Base-by-base conservation (phyloP, 345 rosid genomes). In the Salix suchowensis region DNA sequence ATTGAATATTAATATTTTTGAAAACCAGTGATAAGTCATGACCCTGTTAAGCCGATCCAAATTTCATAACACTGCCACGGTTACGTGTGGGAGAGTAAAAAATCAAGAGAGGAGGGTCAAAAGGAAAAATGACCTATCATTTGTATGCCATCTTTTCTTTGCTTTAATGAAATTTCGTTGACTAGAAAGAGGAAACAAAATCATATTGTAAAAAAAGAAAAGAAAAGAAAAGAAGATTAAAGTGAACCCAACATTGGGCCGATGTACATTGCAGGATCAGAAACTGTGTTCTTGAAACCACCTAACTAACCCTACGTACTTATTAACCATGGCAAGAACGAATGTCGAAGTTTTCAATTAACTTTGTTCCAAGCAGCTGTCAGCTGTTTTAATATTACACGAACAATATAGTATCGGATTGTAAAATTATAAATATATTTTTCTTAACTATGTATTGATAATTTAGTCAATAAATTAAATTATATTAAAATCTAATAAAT, bases 171-270 rank as follows among this genome's bases (percentile, higher is more conserved):
- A 68, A 13, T 76, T 76, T 81, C 58, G 79, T 78, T 71, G 74
- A 74, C 72, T 1, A n/a, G 50, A 69, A 68, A 40, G 68, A 46
- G 16, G 62, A 30, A 60, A 81, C 80, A 69, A 71, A 71, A 83
- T 86, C 76, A 83, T 83, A 65, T n/a, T 75, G 75, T 46, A 24
- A 68, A 50, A 72, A 50, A 68, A 58, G 32, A 30, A 30, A 30
- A 30, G 23, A 32, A 74, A 65, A 28, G 23, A 32, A 74, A 65
- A 26, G 26, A 19, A 26, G 26, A 19, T 26, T 76, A 24, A 77
- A 68, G 60, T 39, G 75, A 74, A 48, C 46, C 30, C 64, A 73
- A 2, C 37, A 55, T 11, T 14, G 19, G 54, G 67, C 67, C 58
- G 74, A 50, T 10, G 67, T 77, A 39, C 71, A 39, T 16, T 64